phyloP scores from a whole-genome alignment of 1,284 basidiomycete species.

The Porogramme epimiltina region DNA sequence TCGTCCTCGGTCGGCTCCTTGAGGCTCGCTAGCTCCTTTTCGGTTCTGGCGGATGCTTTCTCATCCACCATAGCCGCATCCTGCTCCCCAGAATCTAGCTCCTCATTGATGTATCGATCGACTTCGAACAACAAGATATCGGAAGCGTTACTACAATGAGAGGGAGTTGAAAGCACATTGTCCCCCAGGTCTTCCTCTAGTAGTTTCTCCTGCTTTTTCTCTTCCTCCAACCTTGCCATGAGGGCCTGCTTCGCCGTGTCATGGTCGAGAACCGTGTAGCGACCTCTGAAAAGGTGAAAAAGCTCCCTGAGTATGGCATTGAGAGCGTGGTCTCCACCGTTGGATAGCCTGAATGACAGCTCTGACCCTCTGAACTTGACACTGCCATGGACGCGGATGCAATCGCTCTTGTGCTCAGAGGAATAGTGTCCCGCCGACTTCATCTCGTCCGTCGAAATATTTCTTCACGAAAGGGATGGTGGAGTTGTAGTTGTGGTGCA shows the following conservation, averaged over 20 bases:
- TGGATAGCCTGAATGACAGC: background rate
- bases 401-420: background rate
- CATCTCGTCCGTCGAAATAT: constrained; percentile 5
- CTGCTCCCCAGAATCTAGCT: background rate
- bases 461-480: background rate
- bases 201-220: too few species aligned
- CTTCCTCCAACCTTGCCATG: too few species aligned
- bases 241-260: too few species aligned
- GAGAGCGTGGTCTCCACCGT: background rate
- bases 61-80: background rate
- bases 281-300: background rate
- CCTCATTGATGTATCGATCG: too few species aligned
- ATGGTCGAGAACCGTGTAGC: background rate
- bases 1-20: too few species aligned
- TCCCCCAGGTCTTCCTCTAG: too few species aligned
- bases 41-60: too few species aligned
- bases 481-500: constrained; percentile 1
- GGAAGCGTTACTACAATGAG: too few species aligned
- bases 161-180: too few species aligned
- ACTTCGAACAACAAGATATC: too few species aligned
- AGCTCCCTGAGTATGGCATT: background rate
- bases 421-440: background rate
- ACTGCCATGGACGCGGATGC: background rate
- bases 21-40: too few species aligned
- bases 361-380: background rate